phyloP scores from a whole-genome alignment of 2,329 filamentous ascomycete genomes.

The Pseudogymnoascus destructans region DNA sequence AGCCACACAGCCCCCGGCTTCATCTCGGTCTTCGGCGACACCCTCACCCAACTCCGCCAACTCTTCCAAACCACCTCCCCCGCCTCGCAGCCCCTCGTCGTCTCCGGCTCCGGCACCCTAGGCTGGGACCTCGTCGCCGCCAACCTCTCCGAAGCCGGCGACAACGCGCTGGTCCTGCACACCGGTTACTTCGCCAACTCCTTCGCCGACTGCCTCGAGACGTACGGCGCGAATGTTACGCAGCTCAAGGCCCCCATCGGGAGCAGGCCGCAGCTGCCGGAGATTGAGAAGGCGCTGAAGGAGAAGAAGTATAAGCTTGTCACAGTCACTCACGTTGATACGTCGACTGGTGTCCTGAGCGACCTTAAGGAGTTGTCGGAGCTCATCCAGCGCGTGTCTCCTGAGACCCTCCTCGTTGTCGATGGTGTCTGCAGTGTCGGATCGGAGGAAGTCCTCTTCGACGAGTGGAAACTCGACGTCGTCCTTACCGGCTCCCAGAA shows the following conservation, averaged over 20 bases:
- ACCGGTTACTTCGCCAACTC: constrained; percentile 96
- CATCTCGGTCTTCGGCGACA: constrained; percentile 82
- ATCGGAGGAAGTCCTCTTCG: constrained; percentile 89
- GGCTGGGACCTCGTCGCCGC: constrained; percentile 96
- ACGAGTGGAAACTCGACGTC: constrained; percentile 85
- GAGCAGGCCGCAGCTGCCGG: constrained; percentile 68
- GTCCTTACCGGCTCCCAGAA: constrained; percentile 94
- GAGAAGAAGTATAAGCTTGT: constrained; percentile 89
- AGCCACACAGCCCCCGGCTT: constrained; percentile 86
- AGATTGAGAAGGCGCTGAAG: constrained; percentile 78
- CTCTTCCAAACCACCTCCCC: constrained; percentile 85
- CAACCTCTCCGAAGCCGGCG: constrained; percentile 79
- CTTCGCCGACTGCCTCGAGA: constrained; percentile 82
- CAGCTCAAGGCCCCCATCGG: constrained; percentile 85
- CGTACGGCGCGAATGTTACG: constrained; percentile 81
- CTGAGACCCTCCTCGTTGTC: constrained; percentile 80
- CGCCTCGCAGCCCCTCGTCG: constrained; percentile 75
- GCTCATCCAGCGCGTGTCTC: constrained; percentile 73
- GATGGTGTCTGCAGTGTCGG: constrained; percentile 97
- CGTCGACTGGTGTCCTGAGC: constrained; percentile 87
- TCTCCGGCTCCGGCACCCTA: constrained; percentile 87
- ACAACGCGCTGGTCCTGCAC: constrained; percentile 84
- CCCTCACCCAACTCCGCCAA: constrained; percentile 73
- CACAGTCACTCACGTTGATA: constrained; percentile 95
- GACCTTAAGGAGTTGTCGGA: constrained; percentile 77